A percentile compares a stretch with the other conserved stretches of the same genome.
Conservation (phyloP, 768 basidiomycete species). For the Pleurotus cornucopiae region DNA sequence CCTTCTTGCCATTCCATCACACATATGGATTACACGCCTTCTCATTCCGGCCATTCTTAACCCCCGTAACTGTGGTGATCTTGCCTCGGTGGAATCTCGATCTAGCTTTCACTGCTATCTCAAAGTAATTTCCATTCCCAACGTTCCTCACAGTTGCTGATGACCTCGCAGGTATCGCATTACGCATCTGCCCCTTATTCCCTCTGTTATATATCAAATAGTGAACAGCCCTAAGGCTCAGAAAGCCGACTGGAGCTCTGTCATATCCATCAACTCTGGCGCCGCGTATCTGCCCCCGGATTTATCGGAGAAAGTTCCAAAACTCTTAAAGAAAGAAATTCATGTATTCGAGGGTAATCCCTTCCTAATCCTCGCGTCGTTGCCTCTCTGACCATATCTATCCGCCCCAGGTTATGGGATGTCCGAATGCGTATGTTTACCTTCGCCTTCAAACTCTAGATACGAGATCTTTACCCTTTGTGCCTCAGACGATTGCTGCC, state of each 20-base stretch:
- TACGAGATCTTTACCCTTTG: not conserved
- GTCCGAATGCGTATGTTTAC: slow-evolving; percentile 55
- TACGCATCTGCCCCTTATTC: slow-evolving; percentile 47
- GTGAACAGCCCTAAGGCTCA: slow-evolving; percentile 49
- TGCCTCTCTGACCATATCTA: not conserved
- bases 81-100: slow-evolving; percentile 61
- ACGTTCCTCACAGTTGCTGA: not conserved
- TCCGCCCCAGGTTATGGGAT: slow-evolving; percentile 57
- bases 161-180: slow-evolving; percentile 44
- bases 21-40: slow-evolving; percentile 56
- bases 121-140: slow-evolving; percentile 43
- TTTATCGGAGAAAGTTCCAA: slow-evolving; percentile 37
- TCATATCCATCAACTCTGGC: slow-evolving; percentile 43
- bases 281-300: slow-evolving; percentile 66
- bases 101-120: slow-evolving; percentile 44
- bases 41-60: slow-evolving; percentile 42
- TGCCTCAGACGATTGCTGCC: slow-evolving; percentile 49
- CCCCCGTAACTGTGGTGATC: slow-evolving; percentile 45
- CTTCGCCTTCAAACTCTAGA: not conserved
- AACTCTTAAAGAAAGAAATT: slow-evolving; percentile 28
- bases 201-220: slow-evolving; percentile 63
- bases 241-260: slow-evolving; percentile 48
- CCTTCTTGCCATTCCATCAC: slow-evolving; percentile 67
- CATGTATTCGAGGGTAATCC: slow-evolving; percentile 43
- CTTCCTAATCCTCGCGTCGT: not conserved